A percentile compares a stretch with the other conserved stretches of the same genome.
phyloP scores from a whole-genome alignment of 2,329 filamentous ascomycete genomes.

The Cercospora beticola region DNA sequence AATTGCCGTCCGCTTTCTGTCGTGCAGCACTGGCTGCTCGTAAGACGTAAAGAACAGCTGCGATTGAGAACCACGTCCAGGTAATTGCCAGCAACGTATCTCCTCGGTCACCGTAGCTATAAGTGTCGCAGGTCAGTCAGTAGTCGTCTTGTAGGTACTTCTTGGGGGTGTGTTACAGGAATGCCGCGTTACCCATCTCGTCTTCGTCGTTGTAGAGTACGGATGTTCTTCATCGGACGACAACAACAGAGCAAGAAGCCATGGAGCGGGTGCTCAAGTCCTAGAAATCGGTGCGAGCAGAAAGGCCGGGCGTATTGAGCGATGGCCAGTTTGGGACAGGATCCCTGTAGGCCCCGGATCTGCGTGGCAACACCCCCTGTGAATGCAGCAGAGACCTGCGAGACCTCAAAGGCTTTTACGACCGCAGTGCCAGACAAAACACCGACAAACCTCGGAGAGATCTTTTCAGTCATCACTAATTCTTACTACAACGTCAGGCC shows the following conservation, averaged over 20 bases:
- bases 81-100: slow-evolving; percentile 15
- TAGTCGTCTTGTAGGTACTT: neutral
- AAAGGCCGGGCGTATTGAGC: neutral
- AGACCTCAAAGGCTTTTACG: neutral
- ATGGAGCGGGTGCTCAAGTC: neutral
- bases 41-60: slow-evolving; percentile 12
- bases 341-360: neutral
- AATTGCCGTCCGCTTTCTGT: neutral
- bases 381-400: neutral
- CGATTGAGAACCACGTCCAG: slow-evolving; percentile 21
- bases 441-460: neutral
- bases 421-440: neutral
- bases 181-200: neutral
- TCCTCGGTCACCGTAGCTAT: slow-evolving; percentile 13
- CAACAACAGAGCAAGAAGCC: neutral
- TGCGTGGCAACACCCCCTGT: neutral
- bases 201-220: neutral
- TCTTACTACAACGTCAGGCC: neutral
- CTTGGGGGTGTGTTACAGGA: neutral
- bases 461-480: neutral
- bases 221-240: neutral
- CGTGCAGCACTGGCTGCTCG: slow-evolving; percentile 12
- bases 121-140: neutral
- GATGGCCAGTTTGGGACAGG: neutral
- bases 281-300: neutral